A percentile compares a stretch with the other conserved stretches of the same genome.
Evolutionary conservation across 148 eudicot species (phyloP).

Genomic region (Rheum nobile): DNA sequence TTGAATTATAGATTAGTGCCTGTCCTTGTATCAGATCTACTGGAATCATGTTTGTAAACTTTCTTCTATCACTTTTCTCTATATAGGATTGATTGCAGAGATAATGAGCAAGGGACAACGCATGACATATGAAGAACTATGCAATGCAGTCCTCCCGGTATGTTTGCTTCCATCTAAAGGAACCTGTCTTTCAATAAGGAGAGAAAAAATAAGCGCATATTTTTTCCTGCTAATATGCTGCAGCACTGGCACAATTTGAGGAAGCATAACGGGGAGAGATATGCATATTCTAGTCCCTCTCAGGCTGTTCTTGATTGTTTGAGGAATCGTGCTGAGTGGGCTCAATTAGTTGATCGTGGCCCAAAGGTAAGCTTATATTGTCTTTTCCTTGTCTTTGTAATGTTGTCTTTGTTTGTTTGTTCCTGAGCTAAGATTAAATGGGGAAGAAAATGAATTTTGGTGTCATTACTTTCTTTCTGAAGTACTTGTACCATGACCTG

Average conservation of each 20-base stretch:
- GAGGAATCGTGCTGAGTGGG: conserved; percentile 95
- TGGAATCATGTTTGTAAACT: background rate
- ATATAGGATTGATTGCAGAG: conserved; percentile 72
- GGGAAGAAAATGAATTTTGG: background rate
- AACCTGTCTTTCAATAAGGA: background rate
- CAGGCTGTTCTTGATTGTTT: conserved; percentile 98
- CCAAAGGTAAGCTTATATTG: conserved; percentile 59
- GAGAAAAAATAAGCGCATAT: background rate
- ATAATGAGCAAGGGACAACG: conserved; percentile 88
- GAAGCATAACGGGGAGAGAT: conserved; percentile 96
- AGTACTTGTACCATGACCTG: background rate
- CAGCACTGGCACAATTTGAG: conserved; percentile 96
- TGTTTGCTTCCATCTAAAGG: conserved; percentile 19
- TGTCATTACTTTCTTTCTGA: background rate
- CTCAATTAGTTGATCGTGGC: conserved; percentile 90
- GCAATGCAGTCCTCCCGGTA: conserved; percentile 87
- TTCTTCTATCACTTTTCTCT: background rate
- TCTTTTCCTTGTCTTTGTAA: background rate
- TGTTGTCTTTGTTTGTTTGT: background rate
- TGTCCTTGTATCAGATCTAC: background rate
- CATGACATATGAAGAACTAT: conserved; percentile 84
- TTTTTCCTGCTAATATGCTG: conserved; percentile 12
- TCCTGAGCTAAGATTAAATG: background rate
- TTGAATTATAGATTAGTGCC: background rate
- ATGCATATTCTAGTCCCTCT: conserved; percentile 88